Percentiles rank a stretch among this genome's conserved stretches.
phyloP scores from a whole-genome alignment of 805 yeast species.

The Wickerhamiella cacticola region DNA sequence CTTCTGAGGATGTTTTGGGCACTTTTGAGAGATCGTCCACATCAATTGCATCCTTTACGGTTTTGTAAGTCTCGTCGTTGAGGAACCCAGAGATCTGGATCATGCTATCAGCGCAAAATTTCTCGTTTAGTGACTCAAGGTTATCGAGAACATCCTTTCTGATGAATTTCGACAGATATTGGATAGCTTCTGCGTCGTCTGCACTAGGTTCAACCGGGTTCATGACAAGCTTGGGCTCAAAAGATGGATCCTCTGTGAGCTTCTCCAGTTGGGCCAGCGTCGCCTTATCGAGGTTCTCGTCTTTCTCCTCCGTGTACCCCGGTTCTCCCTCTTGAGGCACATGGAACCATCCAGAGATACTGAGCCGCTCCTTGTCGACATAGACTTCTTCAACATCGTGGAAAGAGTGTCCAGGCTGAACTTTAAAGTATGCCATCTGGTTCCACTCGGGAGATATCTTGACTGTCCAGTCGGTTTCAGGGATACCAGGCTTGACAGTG shows the following conservation, averaged over 20 bases:
- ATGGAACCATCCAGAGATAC: slow-evolving; percentile 98
- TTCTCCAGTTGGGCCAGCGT: slow-evolving; percentile 66
- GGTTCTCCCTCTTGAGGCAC: slow-evolving; percentile 89
- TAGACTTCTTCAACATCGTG: slow-evolving; percentile 97
- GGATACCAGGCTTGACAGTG: slow-evolving; percentile 79
- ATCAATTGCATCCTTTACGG: slow-evolving; percentile 36
- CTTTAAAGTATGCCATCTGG: slow-evolving; percentile 90
- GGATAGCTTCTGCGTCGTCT: slow-evolving; percentile 33
- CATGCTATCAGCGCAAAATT: slow-evolving; percentile 56
- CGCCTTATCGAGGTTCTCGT: slow-evolving; percentile 66
- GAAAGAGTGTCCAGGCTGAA: slow-evolving; percentile 91
- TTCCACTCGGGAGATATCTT: slow-evolving; percentile 86
- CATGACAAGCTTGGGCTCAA: slow-evolving; percentile 51
- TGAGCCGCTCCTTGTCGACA: slow-evolving; percentile 78
- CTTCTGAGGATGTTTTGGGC: slow-evolving; percentile 16
- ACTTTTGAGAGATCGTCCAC: slow-evolving; percentile 38
- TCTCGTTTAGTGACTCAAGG: slow-evolving; percentile 35
- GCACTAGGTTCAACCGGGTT: neutral
- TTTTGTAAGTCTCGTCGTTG: slow-evolving; percentile 40
- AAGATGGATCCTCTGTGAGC: slow-evolving; percentile 62
- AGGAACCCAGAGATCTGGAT: slow-evolving; percentile 56
- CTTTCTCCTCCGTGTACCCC: slow-evolving; percentile 51
- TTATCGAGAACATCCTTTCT: slow-evolving; percentile 40
- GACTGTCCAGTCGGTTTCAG: slow-evolving; percentile 58
- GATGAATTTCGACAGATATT: slow-evolving; percentile 43